Conservation (phyloP, 2,329 filamentous ascomycete species). For the Sarocladium oryzae region DNA sequence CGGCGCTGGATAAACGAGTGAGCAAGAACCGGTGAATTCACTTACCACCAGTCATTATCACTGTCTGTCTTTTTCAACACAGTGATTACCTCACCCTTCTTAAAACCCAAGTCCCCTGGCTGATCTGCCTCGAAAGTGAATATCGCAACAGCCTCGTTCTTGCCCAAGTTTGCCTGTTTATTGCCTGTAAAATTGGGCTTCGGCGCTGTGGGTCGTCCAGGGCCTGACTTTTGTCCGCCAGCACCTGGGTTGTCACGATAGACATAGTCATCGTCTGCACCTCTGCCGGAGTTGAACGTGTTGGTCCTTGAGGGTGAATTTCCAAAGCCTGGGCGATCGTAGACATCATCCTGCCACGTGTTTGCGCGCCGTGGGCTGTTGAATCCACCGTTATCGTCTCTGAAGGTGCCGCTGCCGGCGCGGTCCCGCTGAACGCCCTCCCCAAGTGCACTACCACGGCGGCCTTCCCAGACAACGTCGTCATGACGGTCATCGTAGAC, state of each 20-base stretch:
- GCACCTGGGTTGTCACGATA: slow-evolving; percentile 43
- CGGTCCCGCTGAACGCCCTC: slow-evolving; percentile 45
- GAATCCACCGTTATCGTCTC: slow-evolving; percentile 42
- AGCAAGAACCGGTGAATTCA: slow-evolving; percentile 17
- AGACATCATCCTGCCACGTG: slow-evolving; percentile 72
- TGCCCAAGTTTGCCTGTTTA: slow-evolving; percentile 44
- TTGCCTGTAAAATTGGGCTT: slow-evolving; percentile 72
- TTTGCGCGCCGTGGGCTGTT: slow-evolving; percentile 54
- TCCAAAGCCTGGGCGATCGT: slow-evolving; percentile 47
- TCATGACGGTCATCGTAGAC: slow-evolving; percentile 81
- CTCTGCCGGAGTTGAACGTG: slow-evolving; percentile 38
- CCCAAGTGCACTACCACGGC: slow-evolving; percentile 62
- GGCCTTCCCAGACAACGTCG: slow-evolving; percentile 76
- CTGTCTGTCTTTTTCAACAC: slow-evolving; percentile 92
- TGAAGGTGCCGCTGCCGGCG: slow-evolving; percentile 21
- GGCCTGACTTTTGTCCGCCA: slow-evolving; percentile 35
- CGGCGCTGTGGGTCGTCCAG: slow-evolving; percentile 74
- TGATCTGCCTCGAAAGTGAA: slow-evolving; percentile 95
- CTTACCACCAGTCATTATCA: slow-evolving; percentile 89
- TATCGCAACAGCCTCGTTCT: slow-evolving; percentile 82
- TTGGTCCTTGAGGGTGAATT: slow-evolving; percentile 41
- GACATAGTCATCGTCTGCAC: slow-evolving; percentile 41
- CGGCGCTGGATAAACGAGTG: background rate
- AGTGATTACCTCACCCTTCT: slow-evolving; percentile 95
- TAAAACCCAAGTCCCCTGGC: slow-evolving; percentile 86